Evolutionary conservation across 345 rosid genomes (phyloP).

Genomic region (Moringa oleifera): DNA sequence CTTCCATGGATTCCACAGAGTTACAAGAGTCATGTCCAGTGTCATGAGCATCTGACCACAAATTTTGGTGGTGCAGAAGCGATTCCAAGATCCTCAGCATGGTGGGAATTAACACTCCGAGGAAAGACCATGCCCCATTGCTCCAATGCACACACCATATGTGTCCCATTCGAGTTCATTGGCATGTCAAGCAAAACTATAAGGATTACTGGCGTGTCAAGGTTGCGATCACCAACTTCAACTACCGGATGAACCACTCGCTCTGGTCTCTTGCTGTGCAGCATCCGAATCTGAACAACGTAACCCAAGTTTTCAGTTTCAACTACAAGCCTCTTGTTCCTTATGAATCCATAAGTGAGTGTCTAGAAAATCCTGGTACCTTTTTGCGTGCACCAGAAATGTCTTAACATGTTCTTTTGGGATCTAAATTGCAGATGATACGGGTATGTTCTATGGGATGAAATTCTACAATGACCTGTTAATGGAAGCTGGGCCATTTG

Average conservation of each 20-base stretch:
- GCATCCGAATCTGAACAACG: constrained; percentile 83
- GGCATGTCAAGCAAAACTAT: constrained; percentile 79
- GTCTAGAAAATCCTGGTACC: not conserved
- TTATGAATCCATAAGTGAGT: constrained; percentile 64
- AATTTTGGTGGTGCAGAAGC: constrained; percentile 36
- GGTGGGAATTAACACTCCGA: constrained; percentile 57
- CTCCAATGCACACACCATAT: constrained; percentile 78
- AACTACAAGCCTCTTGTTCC: constrained; percentile 73
- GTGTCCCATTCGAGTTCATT: constrained; percentile 79
- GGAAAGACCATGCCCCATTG: constrained; percentile 53
- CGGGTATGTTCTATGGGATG: constrained; percentile 79
- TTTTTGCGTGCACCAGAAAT: constrained; percentile 16
- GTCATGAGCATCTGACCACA: no score
- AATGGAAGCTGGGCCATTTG: constrained; percentile 86
- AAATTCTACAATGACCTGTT: constrained; percentile 69
- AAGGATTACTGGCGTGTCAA: constrained; percentile 79
- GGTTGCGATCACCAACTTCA: constrained; percentile 65
- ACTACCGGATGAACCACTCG: constrained; percentile 65
- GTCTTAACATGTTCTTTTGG: not conserved
- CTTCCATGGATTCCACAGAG: no score
- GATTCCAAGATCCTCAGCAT: constrained; percentile 55
- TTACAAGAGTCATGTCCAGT: no score
- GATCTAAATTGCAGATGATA: constrained; percentile 93
- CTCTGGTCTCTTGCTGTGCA: constrained; percentile 67
- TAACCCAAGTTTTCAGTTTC: constrained; percentile 86